Evolutionary conservation across 768 basidiomycete species (phyloP).

Genomic region (Lactarius psammicola): DNA sequence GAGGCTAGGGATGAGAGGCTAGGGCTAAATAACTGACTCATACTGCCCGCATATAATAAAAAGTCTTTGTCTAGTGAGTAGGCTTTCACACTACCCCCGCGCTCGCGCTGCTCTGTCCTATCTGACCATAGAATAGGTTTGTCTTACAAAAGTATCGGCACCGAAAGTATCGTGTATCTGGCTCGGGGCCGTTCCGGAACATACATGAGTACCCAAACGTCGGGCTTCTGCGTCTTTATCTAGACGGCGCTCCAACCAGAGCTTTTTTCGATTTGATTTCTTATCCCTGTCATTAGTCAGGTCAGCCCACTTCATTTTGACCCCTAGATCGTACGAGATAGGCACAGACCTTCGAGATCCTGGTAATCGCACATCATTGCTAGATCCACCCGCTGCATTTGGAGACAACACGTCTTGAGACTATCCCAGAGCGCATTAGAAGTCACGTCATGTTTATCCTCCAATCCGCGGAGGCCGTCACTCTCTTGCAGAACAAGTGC

Average conservation of each 20-base stretch:
- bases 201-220: not conserved
- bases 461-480: slow-evolving; percentile 60
- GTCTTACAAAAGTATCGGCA: not conserved
- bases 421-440: slow-evolving; percentile 85
- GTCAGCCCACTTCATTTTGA: not conserved
- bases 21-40: slow-evolving; percentile 27
- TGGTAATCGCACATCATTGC: slow-evolving; percentile 67
- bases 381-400: slow-evolving; percentile 76
- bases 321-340: not conserved
- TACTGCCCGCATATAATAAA: not conserved
- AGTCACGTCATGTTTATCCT: slow-evolving; percentile 66
- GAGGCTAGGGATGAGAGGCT: slow-evolving; percentile 39
- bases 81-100: not conserved
- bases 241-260: not conserved
- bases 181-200: not conserved
- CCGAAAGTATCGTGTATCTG: not conserved
- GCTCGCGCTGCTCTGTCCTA: not conserved
- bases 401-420: slow-evolving; percentile 76
- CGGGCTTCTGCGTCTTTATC: not conserved
- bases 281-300: slow-evolving; percentile 11
- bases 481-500: slow-evolving; percentile 87
- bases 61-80: not conserved
- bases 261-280: not conserved
- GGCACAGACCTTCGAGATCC: slow-evolving; percentile 60
- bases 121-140: not conserved